Conservation (phyloP, 2,329 filamentous ascomycete species). For the Venturia oleaginea region DNA sequence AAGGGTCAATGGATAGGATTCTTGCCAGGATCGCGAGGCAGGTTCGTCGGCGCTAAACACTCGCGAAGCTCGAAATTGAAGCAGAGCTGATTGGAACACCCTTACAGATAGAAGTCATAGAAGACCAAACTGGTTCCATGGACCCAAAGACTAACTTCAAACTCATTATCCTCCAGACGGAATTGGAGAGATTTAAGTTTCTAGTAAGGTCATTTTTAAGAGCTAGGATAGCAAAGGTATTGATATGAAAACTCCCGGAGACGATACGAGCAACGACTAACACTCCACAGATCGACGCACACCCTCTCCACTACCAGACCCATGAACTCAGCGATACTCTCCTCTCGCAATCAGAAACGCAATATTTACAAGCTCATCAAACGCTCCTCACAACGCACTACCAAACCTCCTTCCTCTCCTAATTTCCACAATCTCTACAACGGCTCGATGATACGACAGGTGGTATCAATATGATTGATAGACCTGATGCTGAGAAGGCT, state of each 20-base stretch:
- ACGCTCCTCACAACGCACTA: slow-evolving; percentile 79
- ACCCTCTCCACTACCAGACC: slow-evolving; percentile 58
- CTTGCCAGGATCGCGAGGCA: slow-evolving; percentile 46
- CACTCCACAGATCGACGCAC: slow-evolving; percentile 58
- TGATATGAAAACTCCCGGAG: slow-evolving; percentile 14
- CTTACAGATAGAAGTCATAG: slow-evolving; percentile 38
- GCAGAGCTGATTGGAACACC: background rate
- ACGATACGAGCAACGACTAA: slow-evolving; percentile 23
- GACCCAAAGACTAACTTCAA: slow-evolving; percentile 87
- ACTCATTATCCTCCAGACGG: slow-evolving; percentile 91
- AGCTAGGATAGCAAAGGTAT: slow-evolving; percentile 76
- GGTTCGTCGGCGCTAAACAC: slow-evolving; percentile 21
- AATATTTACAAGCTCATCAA: slow-evolving; percentile 79
- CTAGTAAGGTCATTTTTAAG: slow-evolving; percentile 75
- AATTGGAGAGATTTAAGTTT: slow-evolving; percentile 90
- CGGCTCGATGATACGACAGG: slow-evolving; percentile 85
- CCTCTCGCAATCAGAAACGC: slow-evolving; percentile 67
- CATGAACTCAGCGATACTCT: slow-evolving; percentile 27
- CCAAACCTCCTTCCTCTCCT: slow-evolving; percentile 69
- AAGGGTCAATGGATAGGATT: slow-evolving; percentile 71
- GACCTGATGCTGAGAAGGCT: slow-evolving; percentile 70
- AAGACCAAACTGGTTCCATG: slow-evolving; percentile 66
- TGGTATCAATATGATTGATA: slow-evolving; percentile 85
- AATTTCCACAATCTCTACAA: slow-evolving; percentile 71
- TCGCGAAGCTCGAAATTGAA: background rate